Conservation (phyloP, 257 asterid species). For the Capsicum baccatum region DNA sequence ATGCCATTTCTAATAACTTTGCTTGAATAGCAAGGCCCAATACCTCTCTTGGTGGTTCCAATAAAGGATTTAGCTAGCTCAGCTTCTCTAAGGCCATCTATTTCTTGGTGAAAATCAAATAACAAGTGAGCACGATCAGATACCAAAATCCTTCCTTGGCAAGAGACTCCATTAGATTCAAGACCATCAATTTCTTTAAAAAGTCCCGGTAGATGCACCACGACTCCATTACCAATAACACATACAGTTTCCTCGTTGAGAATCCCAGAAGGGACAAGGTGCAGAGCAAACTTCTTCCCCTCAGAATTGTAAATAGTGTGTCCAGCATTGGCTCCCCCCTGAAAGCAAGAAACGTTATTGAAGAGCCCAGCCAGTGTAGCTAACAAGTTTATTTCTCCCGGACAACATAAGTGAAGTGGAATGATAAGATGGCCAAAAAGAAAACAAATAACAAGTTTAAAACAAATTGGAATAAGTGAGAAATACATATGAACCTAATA, state of each 20-base stretch:
- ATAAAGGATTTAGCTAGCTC: constrained; percentile 90
- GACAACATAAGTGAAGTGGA: neutral
- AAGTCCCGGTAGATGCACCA: constrained; percentile 82
- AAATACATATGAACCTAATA: neutral
- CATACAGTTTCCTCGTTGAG: constrained; percentile 50
- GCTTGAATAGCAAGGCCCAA: constrained; percentile 95
- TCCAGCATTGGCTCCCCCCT: constrained; percentile 99
- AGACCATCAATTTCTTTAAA: constrained; percentile 83
- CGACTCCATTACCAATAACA: constrained; percentile 85
- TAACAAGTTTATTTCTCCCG: neutral
- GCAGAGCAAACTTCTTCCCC: constrained; percentile 93
- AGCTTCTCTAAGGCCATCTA: constrained; percentile 85
- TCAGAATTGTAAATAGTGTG: constrained; percentile 91
- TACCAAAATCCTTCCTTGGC: constrained; percentile 81
- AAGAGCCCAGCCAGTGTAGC: neutral
- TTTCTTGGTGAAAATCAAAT: constrained; percentile 84
- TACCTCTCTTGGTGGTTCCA: constrained; percentile 91
- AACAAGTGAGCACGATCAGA: constrained; percentile 90
- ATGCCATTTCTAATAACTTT: constrained; percentile 87
- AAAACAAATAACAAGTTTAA: neutral
- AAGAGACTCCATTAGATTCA: constrained; percentile 77
- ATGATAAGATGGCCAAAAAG: neutral
- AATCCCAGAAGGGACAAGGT: constrained; percentile 94
- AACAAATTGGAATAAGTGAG: neutral
- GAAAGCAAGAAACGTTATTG: constrained; percentile 11